phyloP scores from a whole-genome alignment of 495 filamentous ascomycete species.

The Pseudoneurospora amorphoporcata region DNA sequence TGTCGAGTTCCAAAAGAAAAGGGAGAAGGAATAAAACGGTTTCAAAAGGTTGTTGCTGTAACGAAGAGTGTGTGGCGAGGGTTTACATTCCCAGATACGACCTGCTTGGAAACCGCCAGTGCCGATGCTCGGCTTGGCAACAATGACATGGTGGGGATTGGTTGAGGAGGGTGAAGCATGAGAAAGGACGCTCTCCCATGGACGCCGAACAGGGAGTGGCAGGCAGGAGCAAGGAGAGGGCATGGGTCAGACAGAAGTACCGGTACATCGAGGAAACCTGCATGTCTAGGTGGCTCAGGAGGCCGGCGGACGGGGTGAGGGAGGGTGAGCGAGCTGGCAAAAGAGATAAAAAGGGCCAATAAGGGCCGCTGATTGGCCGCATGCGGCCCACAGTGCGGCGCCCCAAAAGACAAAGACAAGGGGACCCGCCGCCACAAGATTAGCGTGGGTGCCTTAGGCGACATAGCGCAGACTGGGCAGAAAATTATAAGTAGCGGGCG shows the following conservation, averaged over 20 bases:
- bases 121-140: not conserved
- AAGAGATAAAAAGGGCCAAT: slow-evolving; percentile 18
- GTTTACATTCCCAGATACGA: not conserved
- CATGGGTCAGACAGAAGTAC: slow-evolving; percentile 14
- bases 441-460: slow-evolving; percentile 27
- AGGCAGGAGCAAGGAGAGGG: not conserved
- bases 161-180: not conserved
- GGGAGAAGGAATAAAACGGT: not conserved
- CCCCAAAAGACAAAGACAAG: slow-evolving; percentile 18
- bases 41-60: not conserved
- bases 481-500: slow-evolving; percentile 41
- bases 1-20: not conserved
- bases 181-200: not conserved
- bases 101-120: not conserved
- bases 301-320: slow-evolving; percentile 3
- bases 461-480: slow-evolving; percentile 2
- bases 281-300: slow-evolving; percentile 15
- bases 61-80: not conserved
- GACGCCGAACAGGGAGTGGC: not conserved
- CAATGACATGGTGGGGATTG: not conserved
- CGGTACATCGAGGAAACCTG: slow-evolving; percentile 15
- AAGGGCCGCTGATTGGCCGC: slow-evolving; percentile 16
- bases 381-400: slow-evolving; percentile 5
- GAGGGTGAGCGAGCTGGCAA: slow-evolving; percentile 8
- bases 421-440: slow-evolving; percentile 21